Base-by-base conservation (phyloP, 805 yeast genomes). In the Cyberlindnera nakhonratchasimensis region DNA sequence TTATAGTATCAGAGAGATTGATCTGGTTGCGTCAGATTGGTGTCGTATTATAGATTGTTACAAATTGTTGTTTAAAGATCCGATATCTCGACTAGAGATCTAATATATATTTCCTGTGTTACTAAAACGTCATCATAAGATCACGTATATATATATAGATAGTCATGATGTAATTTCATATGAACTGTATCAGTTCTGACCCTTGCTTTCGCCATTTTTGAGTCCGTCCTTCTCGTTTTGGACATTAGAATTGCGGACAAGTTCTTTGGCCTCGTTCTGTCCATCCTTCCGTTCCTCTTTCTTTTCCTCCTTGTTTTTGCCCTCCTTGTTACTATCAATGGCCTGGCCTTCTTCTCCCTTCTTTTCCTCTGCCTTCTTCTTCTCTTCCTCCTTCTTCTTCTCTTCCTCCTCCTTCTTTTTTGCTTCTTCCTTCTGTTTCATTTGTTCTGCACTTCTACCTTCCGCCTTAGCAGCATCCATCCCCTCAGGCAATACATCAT, bases 391-490 rank as follows among this genome's bases (percentile, higher is more conserved):
- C 29, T 34, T 31, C n/a, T 21, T 22, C 38, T 43, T 26, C 38
- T 39, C 28, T 21, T 34, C 47, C 17, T 44, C 44, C 22, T 39
- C 37, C 21, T 32, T 32, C 31, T 39, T 39, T 14, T 16, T 28
- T n/a, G 26, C 21, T 23, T 32, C 34, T 17, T 34, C 42, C 29
- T 28, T 30, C 13, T 26, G 28, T 29, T 13, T 37, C 9, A 44
- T 29, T 13, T 32, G 36, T 18, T 40, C 30, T 7, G 40, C 39
- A 32, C 41, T 32, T 37, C 23, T 37, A 2, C 41, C 42, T 13
- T 44, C 41, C 12, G 48, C 41, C 10, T 35, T 45, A n/a, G 48
- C 48, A 18, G 48, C 48, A 26, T 44, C 48, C 40, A 37, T 32
- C 3, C 49, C 49, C 2, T 26, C 37, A 10, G 25, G 24, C 25